A percentile compares a stretch with the other conserved stretches of the same genome.
Conservation (phyloP, 2,329 filamentous ascomycete species). For the Ophiostoma piceae region DNA sequence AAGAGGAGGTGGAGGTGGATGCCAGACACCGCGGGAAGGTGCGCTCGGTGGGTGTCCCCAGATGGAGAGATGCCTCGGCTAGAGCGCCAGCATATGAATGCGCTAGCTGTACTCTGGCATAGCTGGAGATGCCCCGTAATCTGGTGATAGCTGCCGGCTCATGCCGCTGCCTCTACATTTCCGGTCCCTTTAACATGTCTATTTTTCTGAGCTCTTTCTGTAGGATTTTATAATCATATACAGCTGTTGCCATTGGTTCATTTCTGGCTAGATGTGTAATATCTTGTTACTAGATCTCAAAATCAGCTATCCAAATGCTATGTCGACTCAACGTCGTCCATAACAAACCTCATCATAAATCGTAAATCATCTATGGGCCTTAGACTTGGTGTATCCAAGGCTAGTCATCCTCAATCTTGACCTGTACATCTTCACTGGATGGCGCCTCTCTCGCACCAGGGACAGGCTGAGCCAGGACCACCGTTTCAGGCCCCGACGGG, state of each 20-base stretch:
- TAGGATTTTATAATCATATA: neutral
- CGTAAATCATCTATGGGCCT: too few relatives aligned
- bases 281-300: neutral
- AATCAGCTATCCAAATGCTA: neutral
- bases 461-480: constrained; percentile 68
- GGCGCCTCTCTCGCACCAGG: constrained; percentile 29
- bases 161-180: neutral
- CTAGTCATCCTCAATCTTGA: neutral
- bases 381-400: too few relatives aligned
- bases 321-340: neutral
- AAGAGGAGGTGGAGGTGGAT: constrained; percentile 5
- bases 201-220: too few relatives aligned
- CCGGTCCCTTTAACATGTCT: too few relatives aligned
- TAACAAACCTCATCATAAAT: neutral
- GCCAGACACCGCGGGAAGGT: constrained; percentile 2
- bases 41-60: neutral
- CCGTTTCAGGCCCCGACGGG: constrained; percentile 73
- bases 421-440: neutral
- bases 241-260: neutral
- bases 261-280: neutral
- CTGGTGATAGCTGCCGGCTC: neutral
- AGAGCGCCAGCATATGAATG: constrained; percentile 3
- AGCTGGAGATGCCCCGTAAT: neutral
- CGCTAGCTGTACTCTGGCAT: neutral
- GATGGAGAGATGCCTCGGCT: constrained; percentile 22